A percentile compares a stretch with the other conserved stretches of the same genome.
These are phyloP conservation scores for Haberlea rhodopensis DNA, from an alignment of 257 asterid species.

Conservation along the genomic window DNA sequence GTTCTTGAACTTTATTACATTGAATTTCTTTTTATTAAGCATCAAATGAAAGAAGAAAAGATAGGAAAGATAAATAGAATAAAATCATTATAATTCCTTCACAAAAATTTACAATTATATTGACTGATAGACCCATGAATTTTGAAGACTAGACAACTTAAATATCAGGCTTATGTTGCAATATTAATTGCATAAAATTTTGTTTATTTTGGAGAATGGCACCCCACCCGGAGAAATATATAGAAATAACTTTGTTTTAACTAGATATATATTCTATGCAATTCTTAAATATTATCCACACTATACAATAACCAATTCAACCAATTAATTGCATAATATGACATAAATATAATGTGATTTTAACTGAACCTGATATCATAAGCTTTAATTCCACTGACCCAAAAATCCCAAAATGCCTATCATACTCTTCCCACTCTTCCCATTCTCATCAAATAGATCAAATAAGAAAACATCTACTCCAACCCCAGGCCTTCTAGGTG, in stretches of 20 bases:
- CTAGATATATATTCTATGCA: too few relatives aligned
- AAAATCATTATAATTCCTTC: background rate
- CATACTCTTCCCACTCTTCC: slow-evolving; percentile 53
- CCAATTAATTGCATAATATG: background rate
- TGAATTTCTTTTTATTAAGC: background rate
- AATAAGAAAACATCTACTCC: slow-evolving; percentile 72
- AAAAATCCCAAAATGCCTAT: slow-evolving; percentile 73
- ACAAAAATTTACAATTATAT: too few relatives aligned
- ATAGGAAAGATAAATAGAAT: background rate
- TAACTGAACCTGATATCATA: slow-evolving; percentile 48
- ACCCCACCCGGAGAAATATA: too few relatives aligned
- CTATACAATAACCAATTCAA: too few relatives aligned
- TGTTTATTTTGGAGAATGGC: too few relatives aligned
- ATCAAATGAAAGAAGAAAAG: background rate
- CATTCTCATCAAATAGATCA: slow-evolving; percentile 74
- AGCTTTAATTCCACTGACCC: slow-evolving; percentile 45
- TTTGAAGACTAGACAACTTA: too few relatives aligned
- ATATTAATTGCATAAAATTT: too few relatives aligned
- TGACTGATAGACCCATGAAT: too few relatives aligned
- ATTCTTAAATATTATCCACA: too few relatives aligned
- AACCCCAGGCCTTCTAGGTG: slow-evolving; percentile 67
- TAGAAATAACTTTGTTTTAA: too few relatives aligned
- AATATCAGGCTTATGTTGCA: too few relatives aligned
- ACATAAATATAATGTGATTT: background rate
- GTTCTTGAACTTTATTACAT: background rate